phyloP scores from a whole-genome alignment of 1,284 basidiomycete genomes.

The Ceratobasidium sp. region DNA sequence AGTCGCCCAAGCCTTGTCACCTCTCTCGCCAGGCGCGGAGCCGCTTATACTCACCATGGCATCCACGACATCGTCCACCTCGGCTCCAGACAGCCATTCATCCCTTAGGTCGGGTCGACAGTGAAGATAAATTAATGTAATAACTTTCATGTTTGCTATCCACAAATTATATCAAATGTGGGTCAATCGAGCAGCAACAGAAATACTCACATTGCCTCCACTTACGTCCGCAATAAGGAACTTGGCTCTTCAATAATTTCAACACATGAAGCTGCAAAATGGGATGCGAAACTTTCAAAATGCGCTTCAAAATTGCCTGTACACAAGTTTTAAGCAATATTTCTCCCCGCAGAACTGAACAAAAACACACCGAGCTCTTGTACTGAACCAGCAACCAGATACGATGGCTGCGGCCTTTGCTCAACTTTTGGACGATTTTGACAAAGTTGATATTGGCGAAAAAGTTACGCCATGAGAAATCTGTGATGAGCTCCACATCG shows the following conservation, averaged over 20 bases:
- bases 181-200: constrained; percentile 3
- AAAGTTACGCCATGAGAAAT: constrained; percentile 98
- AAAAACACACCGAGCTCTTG: constrained; percentile 85
- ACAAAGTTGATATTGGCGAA: constrained; percentile 98
- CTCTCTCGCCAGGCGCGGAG: no score
- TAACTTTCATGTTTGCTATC: constrained; percentile 98
- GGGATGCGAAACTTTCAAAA: constrained; percentile 91
- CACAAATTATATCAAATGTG: constrained; percentile 26
- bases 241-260: constrained; percentile 98
- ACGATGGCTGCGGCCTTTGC: constrained; percentile 91
- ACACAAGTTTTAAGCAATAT: constrained; percentile 37
- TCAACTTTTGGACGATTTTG: constrained; percentile 97
- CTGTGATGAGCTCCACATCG: constrained; percentile 88
- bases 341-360: constrained; percentile 3
- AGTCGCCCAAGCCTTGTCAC: not conserved
- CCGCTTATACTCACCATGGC: constrained; percentile 61
- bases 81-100: constrained; percentile 95
- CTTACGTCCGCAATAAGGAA: constrained; percentile 97
- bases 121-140: constrained; percentile 97
- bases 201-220: constrained; percentile 91
- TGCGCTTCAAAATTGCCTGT: constrained; percentile 92
- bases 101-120: constrained; percentile 95
- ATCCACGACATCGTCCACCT: constrained; percentile 89
- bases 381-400: constrained; percentile 98
- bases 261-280: constrained; percentile 95